Conservation (phyloP, 345 rosid genomes). For the Heritiera fomes region DNA sequence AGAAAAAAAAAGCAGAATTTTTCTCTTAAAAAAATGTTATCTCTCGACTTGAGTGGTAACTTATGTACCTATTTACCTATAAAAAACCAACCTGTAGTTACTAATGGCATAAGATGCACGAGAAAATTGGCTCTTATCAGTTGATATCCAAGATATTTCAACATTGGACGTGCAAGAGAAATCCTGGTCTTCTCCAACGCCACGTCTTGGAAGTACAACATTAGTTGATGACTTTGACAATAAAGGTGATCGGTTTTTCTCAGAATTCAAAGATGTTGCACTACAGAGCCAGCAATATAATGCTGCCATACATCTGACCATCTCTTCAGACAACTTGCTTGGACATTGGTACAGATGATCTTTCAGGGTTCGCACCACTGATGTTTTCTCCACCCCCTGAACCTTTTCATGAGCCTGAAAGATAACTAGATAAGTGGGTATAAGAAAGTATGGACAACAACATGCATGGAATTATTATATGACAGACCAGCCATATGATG, state of each 20-base stretch:
- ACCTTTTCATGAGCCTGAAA: slow-evolving; percentile 40
- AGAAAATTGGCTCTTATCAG: slow-evolving; percentile 64
- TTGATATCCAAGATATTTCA: slow-evolving; percentile 74
- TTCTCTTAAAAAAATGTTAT: not conserved
- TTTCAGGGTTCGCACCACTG: slow-evolving; percentile 55
- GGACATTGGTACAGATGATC: slow-evolving; percentile 86
- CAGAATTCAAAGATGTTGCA: slow-evolving; percentile 42
- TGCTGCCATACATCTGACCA: slow-evolving; percentile 87
- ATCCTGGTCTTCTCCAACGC: slow-evolving; percentile 48
- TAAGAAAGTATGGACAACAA: slow-evolving; percentile 16
- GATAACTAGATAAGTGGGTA: slow-evolving; percentile 13
- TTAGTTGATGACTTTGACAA: slow-evolving; percentile 67
- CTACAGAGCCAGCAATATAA: slow-evolving; percentile 79
- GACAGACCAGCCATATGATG: not conserved
- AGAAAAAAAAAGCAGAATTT: not conserved
- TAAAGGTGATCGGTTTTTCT: slow-evolving; percentile 48
- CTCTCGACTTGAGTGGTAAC: not conserved
- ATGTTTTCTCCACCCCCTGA: slow-evolving; percentile 38
- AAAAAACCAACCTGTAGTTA: slow-evolving; percentile 62
- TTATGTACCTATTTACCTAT: not conserved
- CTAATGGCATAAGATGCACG: slow-evolving; percentile 69
- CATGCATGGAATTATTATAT: not conserved
- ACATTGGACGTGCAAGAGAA: slow-evolving; percentile 74
- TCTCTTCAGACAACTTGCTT: slow-evolving; percentile 84
- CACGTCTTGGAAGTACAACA: slow-evolving; percentile 52